A percentile compares a stretch with the other conserved stretches of the same genome.
Conservation (phyloP, 768 basidiomycete genomes). For the Boletus eberwhitei region DNA sequence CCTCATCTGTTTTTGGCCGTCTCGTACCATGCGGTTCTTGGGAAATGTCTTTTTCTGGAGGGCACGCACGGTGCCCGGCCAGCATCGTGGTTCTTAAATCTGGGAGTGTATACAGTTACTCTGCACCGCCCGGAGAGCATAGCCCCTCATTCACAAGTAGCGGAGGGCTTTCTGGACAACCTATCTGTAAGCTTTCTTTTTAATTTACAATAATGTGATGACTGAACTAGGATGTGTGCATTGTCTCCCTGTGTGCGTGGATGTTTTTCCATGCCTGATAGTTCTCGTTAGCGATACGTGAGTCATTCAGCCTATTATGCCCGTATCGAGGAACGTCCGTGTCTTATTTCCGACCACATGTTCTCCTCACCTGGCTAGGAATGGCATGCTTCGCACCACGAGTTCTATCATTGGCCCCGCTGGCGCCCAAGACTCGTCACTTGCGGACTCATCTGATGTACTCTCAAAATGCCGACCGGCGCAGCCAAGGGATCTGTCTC, state of each 20-base stretch:
- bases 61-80: constrained; percentile 43
- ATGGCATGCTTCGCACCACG: constrained; percentile 33
- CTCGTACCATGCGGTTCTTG: constrained; percentile 38
- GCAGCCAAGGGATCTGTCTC: neutral
- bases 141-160: constrained; percentile 43
- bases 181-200: constrained; percentile 33
- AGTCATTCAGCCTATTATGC: constrained; percentile 23
- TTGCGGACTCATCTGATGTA: neutral
- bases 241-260: neutral
- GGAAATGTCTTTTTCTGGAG: constrained; percentile 44
- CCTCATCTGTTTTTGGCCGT: neutral
- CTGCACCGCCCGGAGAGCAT: constrained; percentile 32
- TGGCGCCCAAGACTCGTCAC: constrained; percentile 2
- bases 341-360: neutral
- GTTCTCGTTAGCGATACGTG: constrained; percentile 42
- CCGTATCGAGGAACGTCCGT: neutral
- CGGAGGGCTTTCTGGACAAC: constrained; percentile 30
- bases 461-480: constrained; percentile 13
- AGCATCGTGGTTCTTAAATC: constrained; percentile 39
- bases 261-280: constrained; percentile 12
- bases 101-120: constrained; percentile 40
- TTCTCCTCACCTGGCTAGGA: constrained; percentile 26
- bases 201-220: neutral
- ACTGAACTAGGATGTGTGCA: neutral
- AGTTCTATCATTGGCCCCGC: neutral